A percentile compares a stretch with the other conserved stretches of the same genome.
Conservation (phyloP, 169 alveolate genomes). For the Plasmodium cynomolgi region DNA sequence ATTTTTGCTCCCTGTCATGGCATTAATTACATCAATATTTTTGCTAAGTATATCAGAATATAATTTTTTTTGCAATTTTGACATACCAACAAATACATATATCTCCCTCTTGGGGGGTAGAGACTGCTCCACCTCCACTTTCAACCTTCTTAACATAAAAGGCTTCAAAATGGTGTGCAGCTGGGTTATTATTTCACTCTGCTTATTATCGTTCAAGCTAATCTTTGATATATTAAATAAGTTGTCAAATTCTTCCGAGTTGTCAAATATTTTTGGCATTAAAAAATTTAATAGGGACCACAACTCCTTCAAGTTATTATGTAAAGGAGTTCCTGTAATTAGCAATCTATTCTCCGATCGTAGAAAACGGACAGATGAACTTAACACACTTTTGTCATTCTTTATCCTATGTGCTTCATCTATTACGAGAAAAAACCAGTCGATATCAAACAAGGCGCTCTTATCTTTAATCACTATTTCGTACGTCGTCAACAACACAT, state of each 20-base stretch:
- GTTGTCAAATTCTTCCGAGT: slow-evolving; percentile 96
- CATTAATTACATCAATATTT: slow-evolving; percentile 84
- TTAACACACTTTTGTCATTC: slow-evolving; percentile 96
- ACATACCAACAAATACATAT: slow-evolving; percentile 91
- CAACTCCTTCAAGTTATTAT: slow-evolving; percentile 97
- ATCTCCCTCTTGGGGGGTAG: slow-evolving; percentile 96
- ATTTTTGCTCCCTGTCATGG: slow-evolving; percentile 76
- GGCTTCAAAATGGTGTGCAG: slow-evolving; percentile 97
- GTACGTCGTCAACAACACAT: slow-evolving; percentile 96
- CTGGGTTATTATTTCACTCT: slow-evolving; percentile 87
- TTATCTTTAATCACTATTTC: slow-evolving; percentile 94
- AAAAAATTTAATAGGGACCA: slow-evolving; percentile 99
- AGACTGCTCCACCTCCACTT: slow-evolving; percentile 97
- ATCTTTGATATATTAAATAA: slow-evolving; percentile 91
- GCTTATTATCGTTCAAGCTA: slow-evolving; percentile 76
- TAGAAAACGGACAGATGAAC: slow-evolving; percentile 89
- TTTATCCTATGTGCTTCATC: slow-evolving; percentile 99
- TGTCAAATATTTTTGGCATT: slow-evolving; percentile 96
- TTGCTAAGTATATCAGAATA: slow-evolving; percentile 92
- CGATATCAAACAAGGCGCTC: slow-evolving; percentile 90
- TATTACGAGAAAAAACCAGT: slow-evolving; percentile 96
- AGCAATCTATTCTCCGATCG: slow-evolving; percentile 95
- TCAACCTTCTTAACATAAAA: slow-evolving; percentile 97
- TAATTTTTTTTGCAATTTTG: slow-evolving; percentile 94
- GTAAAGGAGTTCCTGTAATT: slow-evolving; percentile 99